A percentile compares a stretch with the other conserved stretches of the same genome.
Conservation (phyloP, 106 monocot species). For the Iris macrosiphon region DNA sequence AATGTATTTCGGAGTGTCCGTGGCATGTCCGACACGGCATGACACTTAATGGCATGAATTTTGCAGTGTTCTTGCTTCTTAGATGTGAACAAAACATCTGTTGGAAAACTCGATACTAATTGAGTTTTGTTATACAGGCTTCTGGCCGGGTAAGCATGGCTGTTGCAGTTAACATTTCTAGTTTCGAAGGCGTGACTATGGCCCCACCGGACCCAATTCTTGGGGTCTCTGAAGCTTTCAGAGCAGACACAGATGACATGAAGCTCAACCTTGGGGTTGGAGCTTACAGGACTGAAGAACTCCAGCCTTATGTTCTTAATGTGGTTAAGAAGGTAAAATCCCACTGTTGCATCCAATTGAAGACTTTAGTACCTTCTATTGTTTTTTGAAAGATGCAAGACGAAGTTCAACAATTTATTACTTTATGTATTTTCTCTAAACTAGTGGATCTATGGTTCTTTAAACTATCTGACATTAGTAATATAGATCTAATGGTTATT, state of each 20-base stretch:
- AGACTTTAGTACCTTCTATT: too few relatives aligned
- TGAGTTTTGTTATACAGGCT: constrained; percentile 28
- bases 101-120: not conserved
- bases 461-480: too few relatives aligned
- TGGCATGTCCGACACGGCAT: not conserved
- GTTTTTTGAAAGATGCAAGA: too few relatives aligned
- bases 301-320: constrained; percentile 93
- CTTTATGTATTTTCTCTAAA: too few relatives aligned
- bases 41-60: not conserved
- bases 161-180: constrained; percentile 50
- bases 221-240: constrained; percentile 85
- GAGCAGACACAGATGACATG: constrained; percentile 67
- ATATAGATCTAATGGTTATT: too few relatives aligned
- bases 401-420: too few relatives aligned
- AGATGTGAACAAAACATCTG: not conserved
- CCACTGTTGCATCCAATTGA: too few relatives aligned
- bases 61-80: too few relatives aligned
- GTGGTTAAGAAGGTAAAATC: constrained; percentile 99
- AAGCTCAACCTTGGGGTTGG: constrained; percentile 97
- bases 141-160: constrained; percentile 41
- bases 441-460: too few relatives aligned
- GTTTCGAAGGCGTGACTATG: constrained; percentile 70
- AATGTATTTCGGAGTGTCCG: not conserved
- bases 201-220: constrained; percentile 90
- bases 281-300: constrained; percentile 94